A percentile compares a stretch with the other conserved stretches of the same genome.
These are phyloP conservation scores for Lepidopterella palustris DNA, from an alignment of 495 filamentous ascomycete species.

Conservation along the genomic window DNA sequence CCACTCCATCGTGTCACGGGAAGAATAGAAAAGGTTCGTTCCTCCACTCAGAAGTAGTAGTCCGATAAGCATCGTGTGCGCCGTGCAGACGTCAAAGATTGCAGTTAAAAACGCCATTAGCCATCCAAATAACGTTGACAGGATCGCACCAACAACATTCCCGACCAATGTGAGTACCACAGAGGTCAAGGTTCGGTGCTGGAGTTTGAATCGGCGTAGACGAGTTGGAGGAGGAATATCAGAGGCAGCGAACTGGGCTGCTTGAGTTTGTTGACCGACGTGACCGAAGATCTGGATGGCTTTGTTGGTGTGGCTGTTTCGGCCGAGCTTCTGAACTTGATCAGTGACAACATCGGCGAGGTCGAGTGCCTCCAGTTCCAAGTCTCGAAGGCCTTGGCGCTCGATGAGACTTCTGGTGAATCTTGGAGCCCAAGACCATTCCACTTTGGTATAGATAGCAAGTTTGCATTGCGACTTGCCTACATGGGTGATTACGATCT, in stretches of 20 bases:
- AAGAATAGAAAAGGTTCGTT: constrained; percentile 65
- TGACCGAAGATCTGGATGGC: constrained; percentile 86
- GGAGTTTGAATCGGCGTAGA: constrained; percentile 52
- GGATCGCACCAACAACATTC: constrained; percentile 61
- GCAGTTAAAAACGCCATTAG: constrained; percentile 55
- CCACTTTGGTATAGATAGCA: constrained; percentile 76
- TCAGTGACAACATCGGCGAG: constrained; percentile 79
- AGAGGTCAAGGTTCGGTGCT: constrained; percentile 57
- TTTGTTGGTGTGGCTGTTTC: constrained; percentile 78
- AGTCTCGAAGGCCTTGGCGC: constrained; percentile 69
- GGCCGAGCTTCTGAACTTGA: constrained; percentile 75
- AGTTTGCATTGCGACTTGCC: constrained; percentile 89
- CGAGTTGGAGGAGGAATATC: constrained; percentile 38
- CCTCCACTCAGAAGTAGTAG: constrained; percentile 60
- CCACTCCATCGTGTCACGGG: constrained; percentile 63
- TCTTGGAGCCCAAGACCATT: constrained; percentile 65
- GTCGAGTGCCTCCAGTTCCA: constrained; percentile 76
- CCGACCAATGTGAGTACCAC: constrained; percentile 64
- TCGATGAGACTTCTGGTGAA: constrained; percentile 69
- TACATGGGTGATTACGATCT: constrained; percentile 89
- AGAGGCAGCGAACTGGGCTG: constrained; percentile 54
- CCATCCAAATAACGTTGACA: constrained; percentile 69
- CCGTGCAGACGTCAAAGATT: constrained; percentile 61
- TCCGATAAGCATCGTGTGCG: constrained; percentile 66
- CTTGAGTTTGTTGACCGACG: constrained; percentile 65